phyloP scores from a whole-genome alignment of 148 eudicot genomes.

The Pharnaceum exiguum region DNA sequence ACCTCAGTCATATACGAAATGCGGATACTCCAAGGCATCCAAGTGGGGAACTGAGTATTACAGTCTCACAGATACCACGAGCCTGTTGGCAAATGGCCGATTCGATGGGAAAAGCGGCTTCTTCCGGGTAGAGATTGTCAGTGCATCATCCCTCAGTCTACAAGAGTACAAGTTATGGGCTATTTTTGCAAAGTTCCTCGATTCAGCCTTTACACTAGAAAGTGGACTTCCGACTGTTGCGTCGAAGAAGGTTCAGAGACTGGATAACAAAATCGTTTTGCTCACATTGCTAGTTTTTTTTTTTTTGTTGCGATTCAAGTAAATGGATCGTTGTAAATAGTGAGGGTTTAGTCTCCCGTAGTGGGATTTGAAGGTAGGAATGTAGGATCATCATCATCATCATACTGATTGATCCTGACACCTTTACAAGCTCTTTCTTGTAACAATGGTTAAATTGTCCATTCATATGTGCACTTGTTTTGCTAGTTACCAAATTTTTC shows the following conservation, averaged over 20 bases:
- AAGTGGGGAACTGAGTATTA: constrained; percentile 39
- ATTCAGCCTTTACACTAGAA: constrained; percentile 59
- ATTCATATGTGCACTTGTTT: constrained; percentile 7
- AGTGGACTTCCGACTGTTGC: constrained; percentile 49
- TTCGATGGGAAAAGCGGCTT: constrained; percentile 58
- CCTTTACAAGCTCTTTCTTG: constrained; percentile 6
- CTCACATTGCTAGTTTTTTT: neutral
- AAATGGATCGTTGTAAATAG: constrained; percentile 4
- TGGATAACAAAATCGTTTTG: constrained; percentile 6
- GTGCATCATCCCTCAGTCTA: constrained; percentile 89
- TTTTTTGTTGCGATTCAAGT: neutral
- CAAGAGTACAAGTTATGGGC: constrained; percentile 91
- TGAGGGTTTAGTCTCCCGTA: neutral
- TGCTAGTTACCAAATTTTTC: constrained; percentile 11
- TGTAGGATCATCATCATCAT: neutral
- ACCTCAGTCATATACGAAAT: constrained; percentile 66
- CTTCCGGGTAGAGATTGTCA: constrained; percentile 80
- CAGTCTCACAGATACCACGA: constrained; percentile 62
- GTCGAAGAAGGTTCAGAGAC: constrained; percentile 54
- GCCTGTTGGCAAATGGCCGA: constrained; percentile 65
- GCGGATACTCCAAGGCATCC: constrained; percentile 49
- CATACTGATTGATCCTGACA: neutral
- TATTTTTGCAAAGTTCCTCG: constrained; percentile 79
- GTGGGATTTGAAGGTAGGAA: constrained; percentile 1
- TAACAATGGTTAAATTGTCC: constrained; percentile 20